Conservation (phyloP, 2,329 filamentous ascomycete species). For the Phoma sp. region DNA sequence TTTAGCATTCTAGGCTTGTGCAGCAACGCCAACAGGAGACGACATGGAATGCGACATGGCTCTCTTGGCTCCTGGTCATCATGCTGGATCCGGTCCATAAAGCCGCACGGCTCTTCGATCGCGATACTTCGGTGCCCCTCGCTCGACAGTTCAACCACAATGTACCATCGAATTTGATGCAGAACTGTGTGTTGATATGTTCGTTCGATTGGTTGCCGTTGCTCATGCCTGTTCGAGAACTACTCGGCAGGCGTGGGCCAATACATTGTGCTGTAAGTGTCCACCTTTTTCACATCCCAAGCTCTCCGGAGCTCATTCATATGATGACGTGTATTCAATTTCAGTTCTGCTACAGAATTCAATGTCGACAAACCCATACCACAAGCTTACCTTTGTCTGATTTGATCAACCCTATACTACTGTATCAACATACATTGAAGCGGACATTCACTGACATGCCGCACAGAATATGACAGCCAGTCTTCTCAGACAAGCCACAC, state of each 20-base stretch:
- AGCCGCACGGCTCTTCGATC: background rate
- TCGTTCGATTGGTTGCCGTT: background rate
- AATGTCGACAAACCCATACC: conserved; percentile 66
- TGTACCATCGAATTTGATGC: background rate
- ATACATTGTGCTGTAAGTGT: conserved; percentile 22
- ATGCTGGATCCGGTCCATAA: background rate
- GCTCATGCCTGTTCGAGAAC: background rate
- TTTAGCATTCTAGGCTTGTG: background rate
- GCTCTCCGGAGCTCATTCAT: conserved; percentile 20
- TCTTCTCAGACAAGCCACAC: background rate
- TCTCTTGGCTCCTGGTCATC: background rate
- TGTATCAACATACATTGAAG: conserved; percentile 5
- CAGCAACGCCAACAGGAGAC: background rate
- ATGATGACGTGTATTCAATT: conserved; percentile 54
- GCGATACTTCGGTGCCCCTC: background rate
- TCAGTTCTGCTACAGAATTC: conserved; percentile 71
- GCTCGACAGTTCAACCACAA: background rate
- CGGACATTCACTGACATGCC: conserved; percentile 26
- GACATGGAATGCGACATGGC: background rate
- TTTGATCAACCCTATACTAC: conserved; percentile 19
- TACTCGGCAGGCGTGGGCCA: background rate
- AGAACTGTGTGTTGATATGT: background rate
- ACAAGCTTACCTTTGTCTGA: conserved; percentile 63
- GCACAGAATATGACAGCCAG: conserved; percentile 4
- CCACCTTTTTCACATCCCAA: background rate